These are phyloP conservation scores for Plectosphaerella sp. DNA, from an alignment of 2,329 filamentous ascomycete species.

Conservation along the genomic window DNA sequence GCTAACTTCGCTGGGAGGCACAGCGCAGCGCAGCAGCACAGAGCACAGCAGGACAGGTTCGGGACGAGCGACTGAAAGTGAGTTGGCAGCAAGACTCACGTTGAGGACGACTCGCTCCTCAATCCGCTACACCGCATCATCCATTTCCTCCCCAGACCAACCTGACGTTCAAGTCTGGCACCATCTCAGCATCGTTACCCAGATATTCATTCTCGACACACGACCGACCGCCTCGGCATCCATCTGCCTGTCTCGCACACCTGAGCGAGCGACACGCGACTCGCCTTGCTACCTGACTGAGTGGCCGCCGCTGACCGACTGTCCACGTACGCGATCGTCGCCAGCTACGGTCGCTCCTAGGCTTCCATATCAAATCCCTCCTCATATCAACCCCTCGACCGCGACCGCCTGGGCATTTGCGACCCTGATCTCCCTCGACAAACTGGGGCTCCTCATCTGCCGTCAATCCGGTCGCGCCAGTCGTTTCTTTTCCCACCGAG, in stretches of 20 bases:
- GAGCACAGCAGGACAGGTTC: background rate
- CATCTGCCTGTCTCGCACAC: too few relatives aligned
- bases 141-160: too few relatives aligned
- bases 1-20: too few relatives aligned
- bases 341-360: background rate
- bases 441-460: background rate
- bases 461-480: background rate
- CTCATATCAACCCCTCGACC: background rate
- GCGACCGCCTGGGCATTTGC: background rate
- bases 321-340: background rate
- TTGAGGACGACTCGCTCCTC: background rate
- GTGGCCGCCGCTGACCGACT: too few relatives aligned
- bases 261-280: background rate
- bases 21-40: background rate
- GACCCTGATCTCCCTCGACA: background rate
- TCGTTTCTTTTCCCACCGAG: background rate
- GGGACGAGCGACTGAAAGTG: too few relatives aligned
- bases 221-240: background rate
- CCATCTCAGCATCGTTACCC: too few relatives aligned
- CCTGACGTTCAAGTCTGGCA: too few relatives aligned
- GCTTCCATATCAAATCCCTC: background rate
- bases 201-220: background rate
- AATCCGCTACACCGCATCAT: background rate
- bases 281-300: background rate
- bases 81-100: background rate